phyloP scores from a whole-genome alignment of 306 rosid genomes.

The Prunus davidiana region DNA sequence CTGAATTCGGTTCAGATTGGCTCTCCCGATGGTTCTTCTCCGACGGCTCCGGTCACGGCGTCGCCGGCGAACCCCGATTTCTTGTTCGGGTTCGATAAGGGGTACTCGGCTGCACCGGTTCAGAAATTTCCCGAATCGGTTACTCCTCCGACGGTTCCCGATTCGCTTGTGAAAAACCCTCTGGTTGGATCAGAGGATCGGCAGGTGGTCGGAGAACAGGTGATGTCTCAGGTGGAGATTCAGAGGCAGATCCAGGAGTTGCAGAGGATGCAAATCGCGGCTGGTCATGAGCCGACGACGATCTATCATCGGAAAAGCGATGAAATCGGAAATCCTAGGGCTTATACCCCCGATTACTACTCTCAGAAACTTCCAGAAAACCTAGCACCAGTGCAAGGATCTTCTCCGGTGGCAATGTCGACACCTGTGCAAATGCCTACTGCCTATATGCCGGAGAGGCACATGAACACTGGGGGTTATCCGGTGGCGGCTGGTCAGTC shows the following conservation, averaged over 20 bases:
- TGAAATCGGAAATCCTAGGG: constrained; percentile 40
- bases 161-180: constrained; percentile 28
- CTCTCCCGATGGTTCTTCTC: constrained; percentile 38
- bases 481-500: constrained; percentile 26
- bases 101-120: constrained; percentile 26
- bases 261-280: constrained; percentile 47
- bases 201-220: constrained; percentile 35
- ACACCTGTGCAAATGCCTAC: constrained; percentile 35
- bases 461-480: constrained; percentile 42
- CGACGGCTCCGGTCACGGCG: constrained; percentile 15
- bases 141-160: constrained; percentile 33
- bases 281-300: constrained; percentile 35
- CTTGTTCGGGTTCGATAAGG: constrained; percentile 71
- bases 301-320: constrained; percentile 37
- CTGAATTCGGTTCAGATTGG: constrained; percentile 73
- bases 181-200: constrained; percentile 46
- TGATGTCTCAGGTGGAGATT: constrained; percentile 36
- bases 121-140: constrained; percentile 33
- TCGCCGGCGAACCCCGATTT: constrained; percentile 56
- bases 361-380: constrained; percentile 43
- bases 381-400: constrained; percentile 24
- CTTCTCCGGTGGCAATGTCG: constrained; percentile 31
- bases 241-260: constrained; percentile 58
- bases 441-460: constrained; percentile 45
- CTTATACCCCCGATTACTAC: constrained; percentile 37